Base-by-base conservation (phyloP, 176 grass and related monocot genomes). In the Tillandsia fasciculata region DNA sequence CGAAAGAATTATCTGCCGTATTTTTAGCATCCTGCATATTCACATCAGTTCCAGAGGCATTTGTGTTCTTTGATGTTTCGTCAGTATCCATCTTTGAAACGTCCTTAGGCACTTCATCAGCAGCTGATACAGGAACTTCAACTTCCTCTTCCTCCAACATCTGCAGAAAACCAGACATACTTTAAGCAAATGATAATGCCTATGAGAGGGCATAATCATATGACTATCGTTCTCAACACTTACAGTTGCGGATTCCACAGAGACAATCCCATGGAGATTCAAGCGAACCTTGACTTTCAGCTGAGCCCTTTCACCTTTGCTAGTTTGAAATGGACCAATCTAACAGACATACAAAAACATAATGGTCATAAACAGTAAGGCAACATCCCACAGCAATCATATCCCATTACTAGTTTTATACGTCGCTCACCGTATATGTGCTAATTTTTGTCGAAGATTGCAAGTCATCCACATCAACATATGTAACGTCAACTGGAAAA, bases 101-200 rank as follows among this genome's bases (percentile, higher is more conserved):
- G 26, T 91, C 89, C 50, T 85, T 91, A 51, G 53, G 49, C 72
- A 4, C 69, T 17, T 90, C 86, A 50, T 73, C 72, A 12, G 70
- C 12, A 72, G 68, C 18, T 64, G 84, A 83, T 8, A 90, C 83
- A 8, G 76, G 86, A 84, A 89, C 84, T 63, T 93, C 89, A 69
- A 89, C 65, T 49, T 85, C 86, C 72, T 93, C 86, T 56, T 94
- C 93, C 80, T 97, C 94, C 69, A 97, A 67, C 81, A 97, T 91
- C 94, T 97, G 53, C 47, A 61, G 10, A 24, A 17, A 64, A 28
- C n/a, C 56, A 61, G 13, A 18, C 17, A 61, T 9, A 61, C 72
- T 66, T 75, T 61, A 61, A 61, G 2, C 2, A 61, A 61, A 18
- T 24, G 13, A 61, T 8, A 9, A 2, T 61, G 22, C 17, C 23